phyloP scores from a whole-genome alignment of 441 rosid genomes.

The Geranium incanum region DNA sequence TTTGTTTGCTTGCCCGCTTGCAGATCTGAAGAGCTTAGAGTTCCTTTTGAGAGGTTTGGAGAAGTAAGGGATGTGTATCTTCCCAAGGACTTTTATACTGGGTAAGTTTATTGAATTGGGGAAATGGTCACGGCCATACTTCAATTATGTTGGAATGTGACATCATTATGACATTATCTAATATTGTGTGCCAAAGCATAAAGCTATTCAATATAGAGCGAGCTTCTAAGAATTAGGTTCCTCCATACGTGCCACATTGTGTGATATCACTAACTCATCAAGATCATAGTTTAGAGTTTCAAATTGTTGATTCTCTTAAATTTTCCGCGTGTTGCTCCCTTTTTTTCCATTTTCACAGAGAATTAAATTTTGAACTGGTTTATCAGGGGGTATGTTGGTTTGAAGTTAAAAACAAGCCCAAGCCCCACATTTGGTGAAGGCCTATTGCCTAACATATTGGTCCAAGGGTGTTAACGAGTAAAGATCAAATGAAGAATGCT shows the following conservation, averaged over 20 bases:
- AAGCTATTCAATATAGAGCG: too few relatives aligned
- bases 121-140: too few relatives aligned
- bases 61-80: constrained; percentile 84
- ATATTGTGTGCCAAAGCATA: too few relatives aligned
- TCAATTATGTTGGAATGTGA: too few relatives aligned
- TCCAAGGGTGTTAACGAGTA: constrained; percentile 47
- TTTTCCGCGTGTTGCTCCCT: not conserved
- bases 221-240: too few relatives aligned
- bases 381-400: constrained; percentile 98
- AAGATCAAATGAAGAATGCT: constrained; percentile 51
- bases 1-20: constrained; percentile 16
- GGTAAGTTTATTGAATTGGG: constrained; percentile 36
- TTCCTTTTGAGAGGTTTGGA: constrained; percentile 84
- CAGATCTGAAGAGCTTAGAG: constrained; percentile 84
- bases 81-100: constrained; percentile 81
- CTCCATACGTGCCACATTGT: not conserved
- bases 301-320: not conserved
- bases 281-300: not conserved
- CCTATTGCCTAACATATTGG: constrained; percentile 58
- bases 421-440: constrained; percentile 87
- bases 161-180: too few relatives aligned
- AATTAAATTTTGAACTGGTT: constrained; percentile 73
- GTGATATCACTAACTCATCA: not conserved
- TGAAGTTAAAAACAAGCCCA: constrained; percentile 93
- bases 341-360: constrained; percentile 34